Base-by-base conservation (phyloP, 768 basidiomycete genomes). In the Gymnopilus junonius region DNA sequence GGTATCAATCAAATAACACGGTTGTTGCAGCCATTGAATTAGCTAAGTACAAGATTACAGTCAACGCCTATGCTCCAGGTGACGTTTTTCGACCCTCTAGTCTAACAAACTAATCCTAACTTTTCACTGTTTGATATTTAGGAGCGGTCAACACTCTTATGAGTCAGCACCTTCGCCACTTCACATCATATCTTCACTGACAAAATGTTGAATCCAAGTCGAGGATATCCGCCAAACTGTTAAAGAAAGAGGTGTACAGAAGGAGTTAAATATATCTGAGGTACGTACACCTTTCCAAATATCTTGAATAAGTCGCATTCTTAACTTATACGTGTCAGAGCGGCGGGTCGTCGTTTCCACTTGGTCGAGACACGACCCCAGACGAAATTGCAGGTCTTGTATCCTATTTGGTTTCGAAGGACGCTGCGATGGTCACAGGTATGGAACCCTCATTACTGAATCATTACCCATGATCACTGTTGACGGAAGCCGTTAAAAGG, bases 401-500 rank as follows among this genome's bases (percentile, higher is more conserved):
- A 0, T 76, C 77, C 3, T 80, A 69, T 55, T 68, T 80, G 1
- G 72, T 67, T 8, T 80, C 79, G 15, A 72, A 77, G 62, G 74
- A 79, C 20, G 73, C 79, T 8, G 58, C 67, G n/a, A 75, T 73
- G 59, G 75, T 81, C 3, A 80, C 77, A 4, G 79, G 78, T 69
- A 55, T 11, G 66, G 39, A 27, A 20, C 10, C 29, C 3, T 23
- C 20, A 37, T 35, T 35, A 43, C 42, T 27, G 17, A 20, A 3
- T 34, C 51, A 17, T 11, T 39, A 10, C 10, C 6, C 12, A 35
- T 39, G 12, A 1, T 54, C 6, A 59, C 32, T 23, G 35, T 55
- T 12, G 40, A 20, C 37, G 20, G 8, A 40, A n/a, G n/a, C n/a
- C n/a, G 23, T 61, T 31, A 17, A 31, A 15, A 65, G 68, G 67